Evolutionary conservation across 2,329 filamentous ascomycete genomes (phyloP).

Genomic region (Fusarium aywerte): DNA sequence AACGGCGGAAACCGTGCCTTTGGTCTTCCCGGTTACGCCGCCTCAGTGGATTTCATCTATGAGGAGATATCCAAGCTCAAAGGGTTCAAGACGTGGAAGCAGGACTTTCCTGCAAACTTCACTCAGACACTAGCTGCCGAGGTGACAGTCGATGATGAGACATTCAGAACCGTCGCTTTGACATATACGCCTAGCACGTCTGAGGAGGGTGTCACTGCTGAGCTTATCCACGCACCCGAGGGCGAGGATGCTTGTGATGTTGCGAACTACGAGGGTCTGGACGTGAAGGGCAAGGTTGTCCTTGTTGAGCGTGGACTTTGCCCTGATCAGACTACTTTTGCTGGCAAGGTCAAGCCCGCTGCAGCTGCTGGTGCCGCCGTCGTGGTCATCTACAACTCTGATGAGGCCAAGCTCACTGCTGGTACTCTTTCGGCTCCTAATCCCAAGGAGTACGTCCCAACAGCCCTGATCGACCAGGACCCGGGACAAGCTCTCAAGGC

Average conservation of each 20-base stretch:
- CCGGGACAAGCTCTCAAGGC: slow-evolving; percentile 45
- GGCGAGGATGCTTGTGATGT: slow-evolving; percentile 43
- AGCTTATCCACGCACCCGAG: slow-evolving; percentile 45
- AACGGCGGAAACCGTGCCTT: slow-evolving; percentile 50
- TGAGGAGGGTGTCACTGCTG: slow-evolving; percentile 44
- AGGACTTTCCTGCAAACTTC: slow-evolving; percentile 48
- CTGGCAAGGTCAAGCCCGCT: slow-evolving; percentile 47
- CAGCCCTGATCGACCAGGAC: slow-evolving; percentile 48
- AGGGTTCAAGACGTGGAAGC: slow-evolving; percentile 46
- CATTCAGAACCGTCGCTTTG: slow-evolving; percentile 44
- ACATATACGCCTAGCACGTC: slow-evolving; percentile 49
- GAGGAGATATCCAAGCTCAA: slow-evolving; percentile 44
- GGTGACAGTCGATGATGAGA: slow-evolving; percentile 43
- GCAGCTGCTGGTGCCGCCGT: slow-evolving; percentile 47
- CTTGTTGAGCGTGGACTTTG: slow-evolving; percentile 49
- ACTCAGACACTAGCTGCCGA: slow-evolving; percentile 40
- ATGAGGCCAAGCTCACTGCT: slow-evolving; percentile 46
- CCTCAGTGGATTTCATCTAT: slow-evolving; percentile 49
- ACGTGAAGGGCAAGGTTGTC: slow-evolving; percentile 48
- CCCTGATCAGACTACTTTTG: slow-evolving; percentile 48
- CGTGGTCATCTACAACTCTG: slow-evolving; percentile 49
- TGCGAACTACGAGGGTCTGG: slow-evolving; percentile 43
- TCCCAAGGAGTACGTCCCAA: slow-evolving; percentile 45
- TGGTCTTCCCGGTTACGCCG: slow-evolving; percentile 49
- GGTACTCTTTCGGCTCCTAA: slow-evolving; percentile 45